phyloP scores from a whole-genome alignment of 2,329 filamentous ascomycete species.

The Aureobasidium vineae region DNA sequence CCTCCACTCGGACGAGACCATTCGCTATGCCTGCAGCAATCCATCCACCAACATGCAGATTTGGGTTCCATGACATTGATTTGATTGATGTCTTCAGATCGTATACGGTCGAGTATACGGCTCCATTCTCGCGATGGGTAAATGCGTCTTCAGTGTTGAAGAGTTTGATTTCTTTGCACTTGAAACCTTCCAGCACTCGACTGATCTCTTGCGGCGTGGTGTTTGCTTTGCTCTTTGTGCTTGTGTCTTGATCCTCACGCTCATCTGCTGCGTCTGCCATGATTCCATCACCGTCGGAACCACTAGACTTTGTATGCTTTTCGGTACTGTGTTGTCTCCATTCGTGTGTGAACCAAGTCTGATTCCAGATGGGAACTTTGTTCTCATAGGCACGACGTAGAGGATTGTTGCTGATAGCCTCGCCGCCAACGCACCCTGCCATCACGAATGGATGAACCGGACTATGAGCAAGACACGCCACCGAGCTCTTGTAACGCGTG shows the following conservation, averaged over 20 bases:
- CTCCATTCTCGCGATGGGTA: conserved; percentile 30
- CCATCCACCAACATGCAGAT: conserved; percentile 50
- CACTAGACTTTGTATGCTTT: conserved; percentile 8
- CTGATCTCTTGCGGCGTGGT: conserved; percentile 30
- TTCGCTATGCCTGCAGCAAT: conserved; percentile 51
- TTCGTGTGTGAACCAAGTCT: conserved; percentile 59
- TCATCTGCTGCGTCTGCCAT: not conserved
- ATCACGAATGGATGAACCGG: conserved; percentile 56
- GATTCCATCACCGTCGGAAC: not conserved
- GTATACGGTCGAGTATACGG: conserved; percentile 43
- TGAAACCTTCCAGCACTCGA: conserved; percentile 47
- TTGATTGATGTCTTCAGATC: conserved; percentile 48
- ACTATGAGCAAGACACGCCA: conserved; percentile 49
- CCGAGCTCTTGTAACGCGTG: conserved; percentile 40
- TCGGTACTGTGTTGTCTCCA: conserved; percentile 42
- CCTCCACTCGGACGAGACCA: conserved; percentile 52
- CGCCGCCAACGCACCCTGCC: conserved; percentile 53
- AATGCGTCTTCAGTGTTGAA: conserved; percentile 30
- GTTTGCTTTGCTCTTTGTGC: not conserved
- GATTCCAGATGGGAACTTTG: conserved; percentile 53
- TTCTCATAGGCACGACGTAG: conserved; percentile 51
- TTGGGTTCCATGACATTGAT: conserved; percentile 53
- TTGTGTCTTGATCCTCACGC: not conserved
- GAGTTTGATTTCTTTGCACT: conserved; percentile 35
- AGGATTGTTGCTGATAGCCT: conserved; percentile 53